A percentile compares a stretch with the other conserved stretches of the same genome.
These are phyloP conservation scores for Lipomyces sp. DNA, from an alignment of 805 yeast genomes.

Conservation along the genomic window DNA sequence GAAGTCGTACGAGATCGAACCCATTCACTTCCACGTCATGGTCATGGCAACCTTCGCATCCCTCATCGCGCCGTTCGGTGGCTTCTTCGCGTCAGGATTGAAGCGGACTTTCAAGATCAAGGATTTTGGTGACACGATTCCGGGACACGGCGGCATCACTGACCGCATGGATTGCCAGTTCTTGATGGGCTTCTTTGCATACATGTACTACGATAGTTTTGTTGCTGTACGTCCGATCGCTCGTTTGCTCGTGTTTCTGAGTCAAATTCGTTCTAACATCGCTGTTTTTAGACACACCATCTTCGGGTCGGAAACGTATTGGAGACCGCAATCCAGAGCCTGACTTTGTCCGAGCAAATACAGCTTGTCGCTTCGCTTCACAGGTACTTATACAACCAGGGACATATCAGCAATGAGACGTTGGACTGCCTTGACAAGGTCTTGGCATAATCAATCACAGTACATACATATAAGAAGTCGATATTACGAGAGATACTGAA, in stretches of 20 bases:
- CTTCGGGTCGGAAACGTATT: constrained; percentile 66
- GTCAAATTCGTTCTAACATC: background rate
- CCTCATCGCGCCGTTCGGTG: constrained; percentile 96
- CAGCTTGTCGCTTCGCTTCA: constrained; percentile 59
- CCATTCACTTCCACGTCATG: constrained; percentile 86
- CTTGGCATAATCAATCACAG: background rate
- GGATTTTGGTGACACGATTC: constrained; percentile 97
- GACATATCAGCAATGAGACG: constrained; percentile 28
- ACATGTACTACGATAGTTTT: constrained; percentile 89
- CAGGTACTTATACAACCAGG: constrained; percentile 46
- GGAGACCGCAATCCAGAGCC: constrained; percentile 70
- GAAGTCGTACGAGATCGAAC: constrained; percentile 45
- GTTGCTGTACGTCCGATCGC: constrained; percentile 48
- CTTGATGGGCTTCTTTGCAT: constrained; percentile 93
- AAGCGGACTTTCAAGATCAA: constrained; percentile 94
- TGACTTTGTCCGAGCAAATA: constrained; percentile 62
- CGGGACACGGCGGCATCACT: constrained; percentile 98
- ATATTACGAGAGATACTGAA: background rate
- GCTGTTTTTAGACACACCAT: constrained; percentile 33
- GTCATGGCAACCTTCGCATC: constrained; percentile 92
- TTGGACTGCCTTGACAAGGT: constrained; percentile 23
- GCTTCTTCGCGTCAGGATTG: constrained; percentile 95
- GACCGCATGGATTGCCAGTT: constrained; percentile 98
- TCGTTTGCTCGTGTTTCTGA: background rate
- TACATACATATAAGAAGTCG: background rate